Percentiles rank a stretch among this genome's conserved stretches.
Evolutionary conservation across 2,329 filamentous ascomycete genomes (phyloP).

Genomic region (Emericellopsis cladophorae): DNA sequence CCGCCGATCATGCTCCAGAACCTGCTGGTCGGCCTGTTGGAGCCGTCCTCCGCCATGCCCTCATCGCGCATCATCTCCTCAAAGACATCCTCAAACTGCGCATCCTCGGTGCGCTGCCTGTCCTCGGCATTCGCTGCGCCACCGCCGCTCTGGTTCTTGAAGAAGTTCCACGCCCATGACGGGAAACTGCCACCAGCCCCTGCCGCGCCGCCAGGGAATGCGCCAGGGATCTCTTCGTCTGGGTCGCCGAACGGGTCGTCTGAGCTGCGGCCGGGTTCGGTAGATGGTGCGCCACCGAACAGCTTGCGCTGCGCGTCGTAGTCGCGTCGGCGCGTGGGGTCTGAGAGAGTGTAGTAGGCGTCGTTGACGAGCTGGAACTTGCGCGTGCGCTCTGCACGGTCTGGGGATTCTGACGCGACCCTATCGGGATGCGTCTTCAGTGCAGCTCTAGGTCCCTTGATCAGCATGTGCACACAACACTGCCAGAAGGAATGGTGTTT

Average conservation of each 20-base stretch:
- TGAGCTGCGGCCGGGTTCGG: conserved; percentile 5
- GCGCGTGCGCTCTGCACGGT: conserved; percentile 69
- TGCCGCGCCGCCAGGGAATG: conserved; percentile 25
- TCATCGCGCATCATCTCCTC: conserved; percentile 85
- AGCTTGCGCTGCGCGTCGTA: conserved; percentile 58
- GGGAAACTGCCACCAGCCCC: conserved; percentile 36
- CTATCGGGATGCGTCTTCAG: conserved; percentile 91
- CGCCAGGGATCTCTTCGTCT: conserved; percentile 25
- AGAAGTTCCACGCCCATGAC: conserved; percentile 66
- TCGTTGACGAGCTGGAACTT: conserved; percentile 89
- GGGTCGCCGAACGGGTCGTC: conserved; percentile 34
- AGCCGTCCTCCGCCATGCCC: conserved; percentile 62
- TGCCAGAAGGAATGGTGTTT: too few relatives aligned
- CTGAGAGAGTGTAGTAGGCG: conserved; percentile 84
- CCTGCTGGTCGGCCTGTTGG: conserved; percentile 47
- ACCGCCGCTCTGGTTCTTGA: conserved; percentile 17
- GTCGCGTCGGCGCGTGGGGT: conserved; percentile 61
- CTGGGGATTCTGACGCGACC: conserved; percentile 70
- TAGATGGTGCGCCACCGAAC: conserved; percentile 7
- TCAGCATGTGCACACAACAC: neutral
- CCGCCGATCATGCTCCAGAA: conserved; percentile 87
- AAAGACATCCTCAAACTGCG: conserved; percentile 81
- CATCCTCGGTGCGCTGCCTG: conserved; percentile 47
- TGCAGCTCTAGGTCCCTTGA: conserved; percentile 48
- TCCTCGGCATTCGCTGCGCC: conserved; percentile 14